Evolutionary conservation across 2,329 filamentous ascomycete genomes (phyloP).

Genomic region (Plenodomus tracheiphilus): DNA sequence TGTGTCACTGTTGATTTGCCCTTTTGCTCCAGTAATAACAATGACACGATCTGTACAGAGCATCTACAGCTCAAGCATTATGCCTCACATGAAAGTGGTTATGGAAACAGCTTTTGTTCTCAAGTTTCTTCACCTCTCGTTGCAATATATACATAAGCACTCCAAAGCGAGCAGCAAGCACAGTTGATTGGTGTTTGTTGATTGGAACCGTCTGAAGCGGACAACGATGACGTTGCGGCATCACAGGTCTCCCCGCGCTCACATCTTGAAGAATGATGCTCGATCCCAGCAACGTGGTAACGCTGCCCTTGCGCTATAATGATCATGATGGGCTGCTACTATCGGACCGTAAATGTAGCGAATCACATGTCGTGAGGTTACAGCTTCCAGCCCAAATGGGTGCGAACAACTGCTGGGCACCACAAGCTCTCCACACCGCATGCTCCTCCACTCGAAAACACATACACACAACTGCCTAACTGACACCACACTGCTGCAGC

Average conservation of each 20-base stretch:
- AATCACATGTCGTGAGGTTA: slow-evolving; percentile 24
- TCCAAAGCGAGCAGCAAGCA: no score
- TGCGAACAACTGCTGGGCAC: slow-evolving; percentile 14
- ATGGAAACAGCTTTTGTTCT: no score
- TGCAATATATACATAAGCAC: no score
- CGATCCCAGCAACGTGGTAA: neutral
- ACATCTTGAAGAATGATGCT: neutral
- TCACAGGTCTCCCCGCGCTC: neutral
- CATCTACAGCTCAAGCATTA: no score
- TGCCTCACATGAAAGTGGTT: no score
- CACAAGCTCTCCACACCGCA: slow-evolving; percentile 21
- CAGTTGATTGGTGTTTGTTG: no score
- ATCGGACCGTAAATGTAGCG: slow-evolving; percentile 18
- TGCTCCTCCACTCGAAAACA: neutral
- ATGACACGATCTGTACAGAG: no score
- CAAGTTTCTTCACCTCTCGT: no score
- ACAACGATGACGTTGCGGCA: neutral
- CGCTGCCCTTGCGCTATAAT: slow-evolving; percentile 2
- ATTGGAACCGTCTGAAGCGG: no score
- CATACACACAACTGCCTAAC: neutral
- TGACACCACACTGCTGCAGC: neutral
- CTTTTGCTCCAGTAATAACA: no score
- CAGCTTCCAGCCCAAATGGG: slow-evolving; percentile 19
- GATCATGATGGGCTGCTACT: slow-evolving; percentile 11
- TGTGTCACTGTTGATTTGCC: no score